phyloP scores from a whole-genome alignment of 1,284 basidiomycete genomes.

The Ceratobasidium sp. region DNA sequence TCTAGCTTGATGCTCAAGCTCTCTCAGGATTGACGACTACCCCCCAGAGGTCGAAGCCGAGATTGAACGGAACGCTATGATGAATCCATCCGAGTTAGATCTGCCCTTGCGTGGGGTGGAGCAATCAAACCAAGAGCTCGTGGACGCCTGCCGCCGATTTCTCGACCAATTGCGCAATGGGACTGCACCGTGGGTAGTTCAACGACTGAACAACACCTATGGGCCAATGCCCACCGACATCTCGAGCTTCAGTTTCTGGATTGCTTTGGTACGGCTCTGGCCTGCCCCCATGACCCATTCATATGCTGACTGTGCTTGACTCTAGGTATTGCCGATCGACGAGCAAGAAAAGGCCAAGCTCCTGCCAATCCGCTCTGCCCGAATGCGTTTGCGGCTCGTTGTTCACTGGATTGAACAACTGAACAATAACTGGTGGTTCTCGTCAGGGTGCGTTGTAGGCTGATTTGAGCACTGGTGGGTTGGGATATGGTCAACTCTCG shows the following conservation, averaged over 20 bases:
- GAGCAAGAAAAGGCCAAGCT: slow-evolving; percentile 93
- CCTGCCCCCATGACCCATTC: neutral
- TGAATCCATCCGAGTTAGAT: slow-evolving; percentile 19
- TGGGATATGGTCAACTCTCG: neutral
- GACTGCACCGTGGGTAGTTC: slow-evolving; percentile 91
- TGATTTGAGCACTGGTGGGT: slow-evolving; percentile 36
- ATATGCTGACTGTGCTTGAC: slow-evolving; percentile 8
- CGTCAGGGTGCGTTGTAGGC: slow-evolving; percentile 56
- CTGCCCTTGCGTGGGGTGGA: slow-evolving; percentile 50
- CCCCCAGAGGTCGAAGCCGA: slow-evolving; percentile 63
- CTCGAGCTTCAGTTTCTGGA: slow-evolving; percentile 87
- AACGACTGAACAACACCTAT: slow-evolving; percentile 82
- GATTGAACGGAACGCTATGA: slow-evolving; percentile 56
- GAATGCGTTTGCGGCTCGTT: slow-evolving; percentile 84
- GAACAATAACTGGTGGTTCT: slow-evolving; percentile 74
- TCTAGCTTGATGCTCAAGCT: neutral
- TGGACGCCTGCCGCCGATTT: slow-evolving; percentile 83
- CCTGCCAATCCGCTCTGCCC: slow-evolving; percentile 87
- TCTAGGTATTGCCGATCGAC: slow-evolving; percentile 89
- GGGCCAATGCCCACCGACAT: slow-evolving; percentile 75
- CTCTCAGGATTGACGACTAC: slow-evolving; percentile 67
- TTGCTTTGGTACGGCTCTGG: slow-evolving; percentile 73
- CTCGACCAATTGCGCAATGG: slow-evolving; percentile 83
- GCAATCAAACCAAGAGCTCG: slow-evolving; percentile 76
- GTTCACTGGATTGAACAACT: slow-evolving; percentile 94